Evolutionary conservation across 2,329 filamentous ascomycete species (phyloP).

Genomic region (Colletotrichum sp.): DNA sequence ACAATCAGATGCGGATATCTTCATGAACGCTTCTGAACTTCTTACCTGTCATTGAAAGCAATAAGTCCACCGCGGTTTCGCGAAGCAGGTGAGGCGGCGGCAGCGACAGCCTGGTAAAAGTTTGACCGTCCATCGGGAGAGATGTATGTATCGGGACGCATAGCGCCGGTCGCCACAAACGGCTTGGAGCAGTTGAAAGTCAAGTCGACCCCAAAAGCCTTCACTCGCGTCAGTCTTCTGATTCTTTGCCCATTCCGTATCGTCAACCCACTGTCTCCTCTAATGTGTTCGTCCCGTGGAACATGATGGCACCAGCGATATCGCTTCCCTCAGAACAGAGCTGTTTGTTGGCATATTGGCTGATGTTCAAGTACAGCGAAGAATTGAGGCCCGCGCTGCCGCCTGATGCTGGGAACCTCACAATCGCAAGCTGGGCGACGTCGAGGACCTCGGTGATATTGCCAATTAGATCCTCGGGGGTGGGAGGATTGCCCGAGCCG

Average conservation of each 20-base stretch:
- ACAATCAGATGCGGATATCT: background rate
- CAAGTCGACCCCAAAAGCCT: slow-evolving; percentile 56
- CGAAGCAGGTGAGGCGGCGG: slow-evolving; percentile 46
- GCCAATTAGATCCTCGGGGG: slow-evolving; percentile 28
- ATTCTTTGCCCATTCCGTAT: background rate
- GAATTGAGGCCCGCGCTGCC: slow-evolving; percentile 35
- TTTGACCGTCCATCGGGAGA: slow-evolving; percentile 59
- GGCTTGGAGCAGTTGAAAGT: slow-evolving; percentile 58
- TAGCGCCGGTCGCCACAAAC: slow-evolving; percentile 56
- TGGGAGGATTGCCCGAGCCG: slow-evolving; percentile 28
- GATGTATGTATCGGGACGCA: slow-evolving; percentile 58
- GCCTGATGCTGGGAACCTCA: slow-evolving; percentile 27
- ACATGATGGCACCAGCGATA: slow-evolving; percentile 32
- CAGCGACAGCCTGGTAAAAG: slow-evolving; percentile 55
- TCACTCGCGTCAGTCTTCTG: background rate
- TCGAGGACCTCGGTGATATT: slow-evolving; percentile 35
- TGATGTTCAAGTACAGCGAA: slow-evolving; percentile 35
- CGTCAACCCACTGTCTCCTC: slow-evolving; percentile 49
- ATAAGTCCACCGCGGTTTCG: slow-evolving; percentile 53
- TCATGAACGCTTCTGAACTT: accelerated
- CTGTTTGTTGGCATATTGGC: slow-evolving; percentile 32
- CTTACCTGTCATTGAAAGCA: slow-evolving; percentile 48
- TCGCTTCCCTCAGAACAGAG: slow-evolving; percentile 34
- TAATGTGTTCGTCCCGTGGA: slow-evolving; percentile 59
- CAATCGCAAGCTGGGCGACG: slow-evolving; percentile 33